phyloP scores from a whole-genome alignment of 805 yeast species.

The Lipomyces sp. region DNA sequence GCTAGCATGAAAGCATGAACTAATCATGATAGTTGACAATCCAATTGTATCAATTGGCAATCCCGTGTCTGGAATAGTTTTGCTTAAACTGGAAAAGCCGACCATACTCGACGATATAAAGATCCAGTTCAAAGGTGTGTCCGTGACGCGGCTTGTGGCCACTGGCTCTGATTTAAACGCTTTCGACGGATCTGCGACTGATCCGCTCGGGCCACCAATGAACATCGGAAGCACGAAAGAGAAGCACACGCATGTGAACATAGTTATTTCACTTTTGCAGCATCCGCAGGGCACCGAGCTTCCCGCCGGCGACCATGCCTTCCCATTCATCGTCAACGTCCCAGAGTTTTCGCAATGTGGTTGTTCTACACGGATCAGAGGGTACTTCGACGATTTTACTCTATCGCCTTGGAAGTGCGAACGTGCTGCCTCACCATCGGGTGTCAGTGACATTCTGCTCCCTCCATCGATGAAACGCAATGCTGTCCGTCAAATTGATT shows the following conservation, averaged over 20 bases:
- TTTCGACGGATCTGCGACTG: neutral
- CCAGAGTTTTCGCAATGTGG: neutral
- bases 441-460: neutral
- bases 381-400: neutral
- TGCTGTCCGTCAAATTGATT: neutral
- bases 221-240: neutral
- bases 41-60: slow-evolving; percentile 15
- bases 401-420: neutral
- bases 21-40: slow-evolving; percentile 12
- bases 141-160: slow-evolving; percentile 8
- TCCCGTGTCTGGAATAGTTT: slow-evolving; percentile 11
- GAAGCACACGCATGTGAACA: neutral
- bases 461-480: neutral
- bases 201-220: neutral
- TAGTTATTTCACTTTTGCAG: neutral
- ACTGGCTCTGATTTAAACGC: neutral
- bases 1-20: neutral
- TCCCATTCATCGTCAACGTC: neutral
- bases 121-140: slow-evolving; percentile 24
- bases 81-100: slow-evolving; percentile 13
- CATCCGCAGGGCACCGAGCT: neutral
- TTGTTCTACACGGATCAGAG: neutral
- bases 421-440: neutral
- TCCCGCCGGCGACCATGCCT: neutral
- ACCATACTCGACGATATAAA: slow-evolving; percentile 10